phyloP scores from a whole-genome alignment of 2,329 filamentous ascomycete genomes.

The Cryphonectria japonica region DNA sequence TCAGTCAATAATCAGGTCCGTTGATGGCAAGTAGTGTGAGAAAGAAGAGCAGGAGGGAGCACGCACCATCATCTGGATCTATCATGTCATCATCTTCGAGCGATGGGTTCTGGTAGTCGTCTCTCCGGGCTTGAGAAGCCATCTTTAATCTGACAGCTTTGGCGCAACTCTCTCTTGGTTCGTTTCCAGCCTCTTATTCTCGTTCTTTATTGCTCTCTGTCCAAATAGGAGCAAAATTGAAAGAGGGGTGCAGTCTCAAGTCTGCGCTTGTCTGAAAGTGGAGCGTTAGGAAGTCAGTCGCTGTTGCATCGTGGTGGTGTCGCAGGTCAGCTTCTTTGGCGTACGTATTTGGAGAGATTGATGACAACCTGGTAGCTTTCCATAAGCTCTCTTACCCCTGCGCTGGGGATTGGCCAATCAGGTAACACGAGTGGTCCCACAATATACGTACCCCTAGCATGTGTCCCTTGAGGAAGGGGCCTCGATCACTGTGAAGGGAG shows the following conservation, averaged over 20 bases:
- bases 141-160: conserved; percentile 39
- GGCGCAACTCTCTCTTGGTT: neutral
- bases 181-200: neutral
- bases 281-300: neutral
- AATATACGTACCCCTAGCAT: neutral
- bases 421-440: conserved; percentile 17
- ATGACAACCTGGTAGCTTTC: conserved; percentile 23
- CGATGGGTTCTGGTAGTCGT: conserved; percentile 65
- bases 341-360: conserved; percentile 11
- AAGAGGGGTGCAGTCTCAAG: no score
- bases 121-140: conserved; percentile 52
- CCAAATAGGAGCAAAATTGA: neutral
- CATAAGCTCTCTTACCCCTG: conserved; percentile 12
- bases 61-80: conserved; percentile 76
- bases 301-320: neutral
- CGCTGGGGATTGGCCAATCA: conserved; percentile 10
- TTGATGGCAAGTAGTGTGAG: conserved; percentile 6
- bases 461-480: conserved; percentile 4
- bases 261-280: neutral
- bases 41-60: conserved; percentile 15
- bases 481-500: neutral
- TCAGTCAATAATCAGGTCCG: neutral
- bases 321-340: neutral
- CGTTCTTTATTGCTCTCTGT: neutral
- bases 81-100: conserved; percentile 70